Conservation (phyloP, 345 rosid species). For the Salix udensis region DNA sequence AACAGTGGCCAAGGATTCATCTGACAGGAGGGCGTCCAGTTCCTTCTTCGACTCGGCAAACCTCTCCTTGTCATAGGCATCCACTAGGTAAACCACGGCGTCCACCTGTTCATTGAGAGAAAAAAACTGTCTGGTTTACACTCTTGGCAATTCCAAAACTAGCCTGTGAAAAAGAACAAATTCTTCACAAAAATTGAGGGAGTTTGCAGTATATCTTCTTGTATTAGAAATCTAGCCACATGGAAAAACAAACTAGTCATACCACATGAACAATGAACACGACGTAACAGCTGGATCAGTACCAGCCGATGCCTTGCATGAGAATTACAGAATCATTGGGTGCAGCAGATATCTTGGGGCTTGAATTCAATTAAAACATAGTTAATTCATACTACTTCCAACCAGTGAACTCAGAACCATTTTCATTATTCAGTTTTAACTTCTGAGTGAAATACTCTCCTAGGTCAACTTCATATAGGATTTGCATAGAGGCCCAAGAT, state of each 20-base stretch:
- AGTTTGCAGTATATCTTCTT: background rate
- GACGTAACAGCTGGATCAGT: background rate
- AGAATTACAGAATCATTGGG: background rate
- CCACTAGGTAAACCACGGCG: conserved; percentile 60
- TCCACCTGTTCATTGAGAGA: conserved; percentile 36
- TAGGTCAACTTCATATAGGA: background rate
- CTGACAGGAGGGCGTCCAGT: conserved; percentile 54
- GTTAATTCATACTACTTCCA: background rate
- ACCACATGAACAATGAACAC: background rate
- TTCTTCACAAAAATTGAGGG: background rate
- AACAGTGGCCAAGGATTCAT: conserved; percentile 45
- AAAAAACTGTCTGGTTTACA: background rate
- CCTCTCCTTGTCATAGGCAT: conserved; percentile 59
- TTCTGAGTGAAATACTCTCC: background rate
- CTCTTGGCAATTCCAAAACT: background rate
- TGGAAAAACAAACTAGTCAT: background rate
- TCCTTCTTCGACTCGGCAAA: conserved; percentile 55
- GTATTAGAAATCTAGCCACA: background rate
- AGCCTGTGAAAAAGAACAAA: background rate
- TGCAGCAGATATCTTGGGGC: background rate
- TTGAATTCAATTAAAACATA: background rate
- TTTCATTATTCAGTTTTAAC: background rate
- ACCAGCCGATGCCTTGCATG: background rate
- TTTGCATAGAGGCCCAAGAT: background rate
- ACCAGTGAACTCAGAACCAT: background rate